Evolutionary conservation across 1,284 basidiomycete species (phyloP), one percentile per base, ranked within the genome.

Genomic region (Singerocomus inundabilis): DNA sequence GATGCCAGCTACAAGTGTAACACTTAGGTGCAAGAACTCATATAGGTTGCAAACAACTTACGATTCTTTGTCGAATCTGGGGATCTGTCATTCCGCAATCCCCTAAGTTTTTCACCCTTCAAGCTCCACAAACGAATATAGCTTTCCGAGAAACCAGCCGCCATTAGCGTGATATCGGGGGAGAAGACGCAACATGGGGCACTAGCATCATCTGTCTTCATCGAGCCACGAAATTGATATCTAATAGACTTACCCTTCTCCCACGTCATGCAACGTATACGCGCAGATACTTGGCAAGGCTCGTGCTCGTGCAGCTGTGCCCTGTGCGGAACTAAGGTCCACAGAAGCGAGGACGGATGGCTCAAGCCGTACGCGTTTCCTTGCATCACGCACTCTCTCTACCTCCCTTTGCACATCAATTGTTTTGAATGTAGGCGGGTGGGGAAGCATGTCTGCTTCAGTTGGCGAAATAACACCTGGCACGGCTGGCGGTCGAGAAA

Each of bases 121-220:
- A 98, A 71, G 65, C 84, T 97, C 96, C 97, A 99, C 51, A 99
- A 60, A 48, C 95, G 82, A 52, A 99, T 88, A 60, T 93, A 96
- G 62, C 95, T 98, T 70, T 99, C 96, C 32, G 93, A 82, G 63
- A 98, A 98, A 1, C 97, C 97, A 26, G 91, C 92, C 1, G 96
- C 97, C 81, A 99, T 85, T n/a, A 99, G 70, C 6, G 93, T 90
- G 1, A 88, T 88, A 69, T 99, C 97, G 43, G 81, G 80, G 15
- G 96, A 98, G 63, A 99, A 98, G 13, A 86, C 84, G 49, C 85
- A 86, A 58, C 91, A 93, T 3, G 94, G 91, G 13, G 89, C 79
- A 24, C 93, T 96, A 61, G 26, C 26, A 50, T 48, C n/a, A 38
- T 48, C 24, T 30, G 33, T 57, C 41, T 40, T 51, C 42, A 49